These are phyloP conservation scores for Aspergillus hancockii DNA, from an alignment of 495 filamentous ascomycete genomes.

Conservation along the genomic window DNA sequence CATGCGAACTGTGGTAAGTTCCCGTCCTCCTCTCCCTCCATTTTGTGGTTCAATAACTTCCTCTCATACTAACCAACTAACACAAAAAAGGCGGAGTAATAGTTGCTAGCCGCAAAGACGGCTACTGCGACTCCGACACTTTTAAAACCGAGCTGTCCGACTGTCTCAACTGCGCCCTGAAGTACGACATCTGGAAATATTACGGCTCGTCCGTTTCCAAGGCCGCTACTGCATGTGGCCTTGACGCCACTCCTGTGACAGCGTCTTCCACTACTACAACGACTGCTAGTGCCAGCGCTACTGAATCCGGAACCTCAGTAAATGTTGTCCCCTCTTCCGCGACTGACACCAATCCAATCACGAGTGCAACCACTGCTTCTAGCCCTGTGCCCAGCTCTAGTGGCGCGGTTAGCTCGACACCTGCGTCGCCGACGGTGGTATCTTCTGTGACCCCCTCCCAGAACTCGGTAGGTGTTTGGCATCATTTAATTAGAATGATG, in stretches of 20 bases:
- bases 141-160: constrained; percentile 42
- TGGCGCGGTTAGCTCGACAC: neutral
- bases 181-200: constrained; percentile 49
- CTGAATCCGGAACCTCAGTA: neutral
- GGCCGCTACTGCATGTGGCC: constrained; percentile 36
- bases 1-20: constrained; percentile 51
- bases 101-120: constrained; percentile 28
- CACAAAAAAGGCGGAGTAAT: constrained; percentile 43
- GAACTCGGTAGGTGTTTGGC: neutral
- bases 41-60: neutral
- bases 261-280: constrained; percentile 18
- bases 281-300: constrained; percentile 16
- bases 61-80: constrained; percentile 9
- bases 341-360: constrained; percentile 34
- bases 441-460: neutral
- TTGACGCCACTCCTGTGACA: constrained; percentile 39
- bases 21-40: too few relatives aligned
- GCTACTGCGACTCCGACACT: constrained; percentile 40
- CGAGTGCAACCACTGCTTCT: constrained; percentile 7
- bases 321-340: neutral
- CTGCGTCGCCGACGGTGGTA: neutral
- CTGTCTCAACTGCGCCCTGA: constrained; percentile 48
- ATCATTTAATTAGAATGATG: neutral
- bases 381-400: neutral
- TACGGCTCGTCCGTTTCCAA: constrained; percentile 39